phyloP scores from a whole-genome alignment of 2,329 filamentous ascomycete species.

The Stagonosporopsis cucurbitacearum region DNA sequence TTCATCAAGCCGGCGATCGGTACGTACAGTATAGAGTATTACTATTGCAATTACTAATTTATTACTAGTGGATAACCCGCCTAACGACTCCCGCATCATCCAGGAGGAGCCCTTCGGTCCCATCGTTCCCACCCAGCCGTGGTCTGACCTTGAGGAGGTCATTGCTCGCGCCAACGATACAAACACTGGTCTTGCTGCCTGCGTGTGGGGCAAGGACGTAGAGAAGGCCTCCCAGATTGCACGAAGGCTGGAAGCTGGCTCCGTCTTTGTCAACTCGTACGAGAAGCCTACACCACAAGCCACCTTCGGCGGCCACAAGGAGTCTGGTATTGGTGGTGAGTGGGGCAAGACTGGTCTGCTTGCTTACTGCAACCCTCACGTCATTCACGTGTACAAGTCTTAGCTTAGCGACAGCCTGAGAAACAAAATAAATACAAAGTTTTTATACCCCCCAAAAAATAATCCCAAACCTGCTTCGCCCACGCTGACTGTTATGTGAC shows the following conservation, averaged over 20 bases:
- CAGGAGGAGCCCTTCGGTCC: constrained; percentile 70
- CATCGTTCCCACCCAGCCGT: constrained; percentile 69
- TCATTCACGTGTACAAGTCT: constrained; percentile 56
- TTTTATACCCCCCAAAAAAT: constrained; percentile 2
- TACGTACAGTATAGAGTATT: background rate
- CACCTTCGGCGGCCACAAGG: constrained; percentile 77
- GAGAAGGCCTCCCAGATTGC: constrained; percentile 57
- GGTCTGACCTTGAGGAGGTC: constrained; percentile 63
- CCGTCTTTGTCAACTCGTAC: constrained; percentile 62
- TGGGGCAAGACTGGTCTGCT: constrained; percentile 54
- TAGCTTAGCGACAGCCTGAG: constrained; percentile 9
- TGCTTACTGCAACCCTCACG: constrained; percentile 56
- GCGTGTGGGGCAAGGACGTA: constrained; percentile 55
- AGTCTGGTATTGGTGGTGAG: constrained; percentile 79
- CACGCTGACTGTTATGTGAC: background rate
- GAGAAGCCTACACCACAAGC: constrained; percentile 57
- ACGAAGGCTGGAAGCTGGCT: constrained; percentile 59
- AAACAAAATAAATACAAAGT: constrained; percentile 1
- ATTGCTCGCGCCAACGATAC: constrained; percentile 56
- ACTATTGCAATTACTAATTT: background rate
- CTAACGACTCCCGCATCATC: constrained; percentile 63
- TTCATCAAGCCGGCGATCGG: constrained; percentile 66
- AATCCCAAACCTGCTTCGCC: background rate
- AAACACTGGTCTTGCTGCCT: constrained; percentile 60
- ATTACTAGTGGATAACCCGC: constrained; percentile 59